These are phyloP conservation scores for Cymbidium sinense DNA, from an alignment of 106 monocot species.

Conservation along the genomic window DNA sequence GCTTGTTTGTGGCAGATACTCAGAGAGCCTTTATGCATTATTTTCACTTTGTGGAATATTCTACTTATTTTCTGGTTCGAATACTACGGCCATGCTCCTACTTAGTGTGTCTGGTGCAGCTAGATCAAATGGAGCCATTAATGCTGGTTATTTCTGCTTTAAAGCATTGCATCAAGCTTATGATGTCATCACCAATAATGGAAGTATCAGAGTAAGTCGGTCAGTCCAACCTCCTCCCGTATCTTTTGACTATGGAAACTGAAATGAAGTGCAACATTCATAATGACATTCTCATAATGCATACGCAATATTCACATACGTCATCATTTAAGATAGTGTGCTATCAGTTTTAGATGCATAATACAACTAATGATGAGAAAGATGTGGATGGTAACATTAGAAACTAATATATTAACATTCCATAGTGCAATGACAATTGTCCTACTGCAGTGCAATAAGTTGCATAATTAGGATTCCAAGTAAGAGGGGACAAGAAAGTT, in stretches of 20 bases:
- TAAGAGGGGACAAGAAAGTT: no score
- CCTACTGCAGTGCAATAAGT: no score
- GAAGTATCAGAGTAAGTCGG: conserved; percentile 24
- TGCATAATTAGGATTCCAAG: no score
- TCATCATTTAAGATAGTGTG: neutral
- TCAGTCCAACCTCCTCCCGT: neutral
- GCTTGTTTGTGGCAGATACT: conserved; percentile 46
- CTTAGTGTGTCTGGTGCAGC: conserved; percentile 61
- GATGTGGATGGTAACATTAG: neutral
- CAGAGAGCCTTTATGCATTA: conserved; percentile 68
- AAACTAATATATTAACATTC: no score
- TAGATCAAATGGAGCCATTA: conserved; percentile 70
- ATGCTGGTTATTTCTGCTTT: conserved; percentile 81
- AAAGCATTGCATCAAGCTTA: conserved; percentile 36
- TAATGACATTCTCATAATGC: neutral
- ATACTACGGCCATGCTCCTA: conserved; percentile 41
- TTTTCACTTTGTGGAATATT: conserved; percentile 57
- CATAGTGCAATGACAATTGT: no score
- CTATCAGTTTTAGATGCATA: conserved; percentile 6
- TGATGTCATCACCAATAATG: conserved; percentile 34
- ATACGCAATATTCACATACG: neutral
- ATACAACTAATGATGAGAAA: neutral
- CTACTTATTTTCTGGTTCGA: conserved; percentile 59
- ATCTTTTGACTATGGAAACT: neutral
- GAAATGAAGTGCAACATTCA: neutral